Conservation (phyloP, 73 alveolate genomes). For the Tetrahymena thermophila region DNA sequence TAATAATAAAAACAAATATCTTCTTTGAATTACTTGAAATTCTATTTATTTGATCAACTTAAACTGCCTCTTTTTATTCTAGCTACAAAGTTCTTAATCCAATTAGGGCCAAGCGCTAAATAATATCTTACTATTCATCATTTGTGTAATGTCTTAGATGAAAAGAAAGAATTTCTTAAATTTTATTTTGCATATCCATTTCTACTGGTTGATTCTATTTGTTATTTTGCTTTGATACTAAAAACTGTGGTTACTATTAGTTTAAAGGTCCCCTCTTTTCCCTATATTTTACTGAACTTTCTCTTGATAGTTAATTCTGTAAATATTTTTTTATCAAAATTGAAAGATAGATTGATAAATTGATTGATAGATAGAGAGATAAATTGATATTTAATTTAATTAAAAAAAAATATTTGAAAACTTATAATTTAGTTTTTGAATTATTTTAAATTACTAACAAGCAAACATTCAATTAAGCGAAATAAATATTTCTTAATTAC, state of each 20-base stretch:
- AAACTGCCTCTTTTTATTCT: neutral
- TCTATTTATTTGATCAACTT: neutral
- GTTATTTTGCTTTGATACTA: neutral
- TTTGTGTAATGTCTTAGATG: neutral
- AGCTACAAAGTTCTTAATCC: neutral
- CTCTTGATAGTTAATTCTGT: too few relatives aligned
- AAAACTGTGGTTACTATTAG: too few relatives aligned
- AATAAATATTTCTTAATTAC: neutral
- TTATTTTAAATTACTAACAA: too few relatives aligned
- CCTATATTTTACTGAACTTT: neutral
- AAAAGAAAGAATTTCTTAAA: neutral
- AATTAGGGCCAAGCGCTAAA: neutral
- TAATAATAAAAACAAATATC: too few relatives aligned
- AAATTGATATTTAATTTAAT: too few relatives aligned
- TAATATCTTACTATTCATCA: neutral
- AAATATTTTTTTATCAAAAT: too few relatives aligned
- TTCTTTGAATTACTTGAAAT: neutral
- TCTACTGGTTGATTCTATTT: neutral
- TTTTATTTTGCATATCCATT: neutral
- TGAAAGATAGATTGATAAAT: neutral
- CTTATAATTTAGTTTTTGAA: neutral
- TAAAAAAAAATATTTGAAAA: neutral
- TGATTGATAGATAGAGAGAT: neutral
- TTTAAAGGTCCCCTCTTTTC: too few relatives aligned
- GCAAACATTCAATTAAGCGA: neutral